Conservation (phyloP, 768 basidiomycete genomes). For the Terana coerulea region DNA sequence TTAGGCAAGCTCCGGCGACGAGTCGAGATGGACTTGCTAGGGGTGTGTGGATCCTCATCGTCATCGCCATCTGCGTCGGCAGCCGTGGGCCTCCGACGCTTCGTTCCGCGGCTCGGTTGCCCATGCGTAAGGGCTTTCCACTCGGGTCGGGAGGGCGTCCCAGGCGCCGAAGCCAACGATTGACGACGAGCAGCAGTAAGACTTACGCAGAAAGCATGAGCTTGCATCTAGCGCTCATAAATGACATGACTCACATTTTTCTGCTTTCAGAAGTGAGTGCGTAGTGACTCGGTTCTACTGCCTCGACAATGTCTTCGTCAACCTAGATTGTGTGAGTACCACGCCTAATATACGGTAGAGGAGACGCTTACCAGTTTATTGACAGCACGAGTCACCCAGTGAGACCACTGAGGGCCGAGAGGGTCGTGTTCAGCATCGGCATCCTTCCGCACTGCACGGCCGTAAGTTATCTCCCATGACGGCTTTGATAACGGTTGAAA, state of each 20-base stretch:
- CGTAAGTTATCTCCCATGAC: neutral
- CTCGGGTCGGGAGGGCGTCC: slow-evolving; percentile 27
- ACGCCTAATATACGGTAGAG: neutral
- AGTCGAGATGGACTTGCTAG: slow-evolving; percentile 8
- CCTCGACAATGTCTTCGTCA: slow-evolving; percentile 39
- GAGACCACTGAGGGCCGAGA: slow-evolving; percentile 46
- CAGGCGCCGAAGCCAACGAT: slow-evolving; percentile 22
- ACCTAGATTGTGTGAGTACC: slow-evolving; percentile 27
- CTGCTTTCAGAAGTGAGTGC: slow-evolving; percentile 41
- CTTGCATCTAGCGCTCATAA: too few relatives aligned
- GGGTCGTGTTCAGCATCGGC: slow-evolving; percentile 41
- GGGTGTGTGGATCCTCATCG: slow-evolving; percentile 6
- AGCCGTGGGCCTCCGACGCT: slow-evolving; percentile 17
- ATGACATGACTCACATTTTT: slow-evolving; percentile 44
- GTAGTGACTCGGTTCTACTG: slow-evolving; percentile 34
- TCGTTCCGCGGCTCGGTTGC: slow-evolving; percentile 22
- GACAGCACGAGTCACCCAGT: slow-evolving; percentile 43
- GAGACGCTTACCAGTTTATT: slow-evolving; percentile 36
- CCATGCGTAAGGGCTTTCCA: slow-evolving; percentile 36
- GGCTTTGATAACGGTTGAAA: slow-evolving; percentile 19
- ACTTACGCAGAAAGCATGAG: slow-evolving; percentile 19
- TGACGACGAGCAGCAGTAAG: slow-evolving; percentile 33
- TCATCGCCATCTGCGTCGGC: neutral
- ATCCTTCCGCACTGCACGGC: slow-evolving; percentile 40
- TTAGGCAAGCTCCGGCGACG: neutral